These are phyloP conservation scores for Ballota nigra DNA, from an alignment of 257 asterid species.

Conservation along the genomic window DNA sequence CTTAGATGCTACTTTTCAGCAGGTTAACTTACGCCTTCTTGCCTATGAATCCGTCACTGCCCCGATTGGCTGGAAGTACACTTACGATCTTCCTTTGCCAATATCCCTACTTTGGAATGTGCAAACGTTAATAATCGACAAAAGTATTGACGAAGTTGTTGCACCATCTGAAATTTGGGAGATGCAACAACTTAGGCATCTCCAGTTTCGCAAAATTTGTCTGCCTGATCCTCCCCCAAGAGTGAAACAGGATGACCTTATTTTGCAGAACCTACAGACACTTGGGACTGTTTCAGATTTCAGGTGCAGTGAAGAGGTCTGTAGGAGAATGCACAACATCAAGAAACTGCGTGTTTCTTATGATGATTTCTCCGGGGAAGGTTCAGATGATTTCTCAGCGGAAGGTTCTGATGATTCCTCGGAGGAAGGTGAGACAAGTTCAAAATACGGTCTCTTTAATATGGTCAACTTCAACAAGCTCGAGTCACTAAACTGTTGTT, in stretches of 20 bases:
- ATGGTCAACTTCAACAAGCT: not conserved
- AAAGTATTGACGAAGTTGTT: not conserved
- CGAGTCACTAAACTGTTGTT: not conserved
- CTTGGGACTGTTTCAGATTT: not conserved
- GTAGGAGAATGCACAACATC: conserved; percentile 8
- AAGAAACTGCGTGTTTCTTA: not conserved
- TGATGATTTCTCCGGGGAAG: not conserved
- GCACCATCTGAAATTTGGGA: conserved; percentile 18
- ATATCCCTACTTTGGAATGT: conserved; percentile 22
- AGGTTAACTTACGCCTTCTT: conserved; percentile 10
- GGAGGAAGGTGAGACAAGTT: not conserved
- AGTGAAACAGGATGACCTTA: not conserved
- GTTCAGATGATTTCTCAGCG: not conserved
- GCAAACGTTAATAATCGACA: conserved; percentile 3
- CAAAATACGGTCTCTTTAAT: not conserved
- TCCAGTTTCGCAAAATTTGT: not conserved
- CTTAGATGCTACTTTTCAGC: not conserved
- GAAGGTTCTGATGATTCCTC: not conserved
- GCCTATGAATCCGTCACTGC: not conserved
- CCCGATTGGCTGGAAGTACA: not conserved
- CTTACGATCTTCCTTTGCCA: not conserved
- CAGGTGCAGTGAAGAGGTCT: not conserved
- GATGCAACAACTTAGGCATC: conserved; percentile 21
- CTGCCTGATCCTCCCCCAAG: conserved; percentile 7
- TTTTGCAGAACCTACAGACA: conserved; percentile 13